Conservation (phyloP, 305 asterid genomes). For the Fraxinus paxiana region DNA sequence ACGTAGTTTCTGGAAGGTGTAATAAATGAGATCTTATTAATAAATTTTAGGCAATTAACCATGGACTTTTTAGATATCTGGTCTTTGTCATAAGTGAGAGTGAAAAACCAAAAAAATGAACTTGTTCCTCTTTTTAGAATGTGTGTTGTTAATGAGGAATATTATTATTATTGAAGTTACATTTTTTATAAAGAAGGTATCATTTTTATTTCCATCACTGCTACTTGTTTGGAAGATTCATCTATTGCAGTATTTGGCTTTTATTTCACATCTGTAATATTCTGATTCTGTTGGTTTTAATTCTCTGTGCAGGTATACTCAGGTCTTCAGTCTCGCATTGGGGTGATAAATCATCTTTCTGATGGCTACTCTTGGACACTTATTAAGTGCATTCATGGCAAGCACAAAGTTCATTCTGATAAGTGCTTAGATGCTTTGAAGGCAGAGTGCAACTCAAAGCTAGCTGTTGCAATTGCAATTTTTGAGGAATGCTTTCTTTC, state of each 20-base stretch:
- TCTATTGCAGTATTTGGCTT: constrained; percentile 15
- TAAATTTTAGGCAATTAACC: background rate
- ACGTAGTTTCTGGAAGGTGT: background rate
- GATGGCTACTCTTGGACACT: constrained; percentile 79
- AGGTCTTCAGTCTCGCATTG: constrained; percentile 68
- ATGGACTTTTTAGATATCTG: background rate
- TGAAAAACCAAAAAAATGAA: background rate
- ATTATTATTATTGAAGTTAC: background rate
- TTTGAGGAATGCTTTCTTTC: constrained; percentile 94
- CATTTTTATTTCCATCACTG: constrained; percentile 11
- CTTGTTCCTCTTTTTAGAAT: background rate
- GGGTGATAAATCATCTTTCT: constrained; percentile 53
- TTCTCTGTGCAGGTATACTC: constrained; percentile 56
- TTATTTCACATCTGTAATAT: background rate
- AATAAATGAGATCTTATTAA: background rate
- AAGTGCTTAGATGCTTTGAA: constrained; percentile 55
- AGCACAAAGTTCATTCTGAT: constrained; percentile 60
- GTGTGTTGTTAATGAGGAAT: background rate
- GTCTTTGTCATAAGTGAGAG: background rate
- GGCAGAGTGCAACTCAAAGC: constrained; percentile 89
- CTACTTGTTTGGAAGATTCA: constrained; percentile 14
- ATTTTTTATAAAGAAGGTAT: background rate
- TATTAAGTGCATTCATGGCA: constrained; percentile 73
- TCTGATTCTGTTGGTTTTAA: background rate
- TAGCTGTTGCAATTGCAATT: constrained; percentile 86